Percentiles rank a stretch among this genome's conserved stretches.
Conservation (phyloP, 192 early-diverging fungal species). For the Gorgonomyces haynaldii region DNA sequence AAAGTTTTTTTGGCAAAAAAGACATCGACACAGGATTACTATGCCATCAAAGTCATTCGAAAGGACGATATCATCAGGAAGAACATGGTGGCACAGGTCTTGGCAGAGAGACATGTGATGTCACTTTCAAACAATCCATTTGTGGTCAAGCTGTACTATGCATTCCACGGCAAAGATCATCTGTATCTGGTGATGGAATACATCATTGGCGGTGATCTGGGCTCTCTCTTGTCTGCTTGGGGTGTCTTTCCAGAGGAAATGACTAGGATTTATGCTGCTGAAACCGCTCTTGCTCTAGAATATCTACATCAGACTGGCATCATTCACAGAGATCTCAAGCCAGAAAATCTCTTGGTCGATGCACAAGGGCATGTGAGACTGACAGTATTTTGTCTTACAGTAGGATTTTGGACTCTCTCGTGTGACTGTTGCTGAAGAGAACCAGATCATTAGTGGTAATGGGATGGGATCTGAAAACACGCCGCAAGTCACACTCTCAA, state of each 20-base stretch:
- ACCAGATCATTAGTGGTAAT: constrained; percentile 4
- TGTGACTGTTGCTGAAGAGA: constrained; percentile 17
- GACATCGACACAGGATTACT: constrained; percentile 53
- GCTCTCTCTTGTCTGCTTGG: constrained; percentile 17
- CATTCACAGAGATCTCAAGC: constrained; percentile 72
- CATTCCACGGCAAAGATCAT: constrained; percentile 32
- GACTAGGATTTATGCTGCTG: constrained; percentile 63
- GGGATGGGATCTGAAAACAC: constrained; percentile 39
- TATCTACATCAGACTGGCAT: constrained; percentile 63
- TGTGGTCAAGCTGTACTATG: constrained; percentile 25
- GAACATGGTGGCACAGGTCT: not conserved
- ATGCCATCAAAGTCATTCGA: constrained; percentile 84
- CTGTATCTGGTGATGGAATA: constrained; percentile 87
- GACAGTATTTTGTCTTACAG: constrained; percentile 91
- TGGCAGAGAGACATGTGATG: not conserved
- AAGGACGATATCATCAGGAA: constrained; percentile 47
- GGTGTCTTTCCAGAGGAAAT: constrained; percentile 61
- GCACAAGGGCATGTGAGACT: constrained; percentile 89
- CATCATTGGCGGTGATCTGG: constrained; percentile 79
- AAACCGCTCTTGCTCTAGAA: constrained; percentile 59
- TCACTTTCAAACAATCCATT: constrained; percentile 13
- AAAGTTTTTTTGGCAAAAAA: constrained; percentile 76
- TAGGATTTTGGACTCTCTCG: constrained; percentile 74
- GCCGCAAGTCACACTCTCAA: constrained; percentile 19
- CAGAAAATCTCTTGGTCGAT: constrained; percentile 88